Conservation (phyloP, 352 stramenopile species). For the Phytophthora melonis region DNA sequence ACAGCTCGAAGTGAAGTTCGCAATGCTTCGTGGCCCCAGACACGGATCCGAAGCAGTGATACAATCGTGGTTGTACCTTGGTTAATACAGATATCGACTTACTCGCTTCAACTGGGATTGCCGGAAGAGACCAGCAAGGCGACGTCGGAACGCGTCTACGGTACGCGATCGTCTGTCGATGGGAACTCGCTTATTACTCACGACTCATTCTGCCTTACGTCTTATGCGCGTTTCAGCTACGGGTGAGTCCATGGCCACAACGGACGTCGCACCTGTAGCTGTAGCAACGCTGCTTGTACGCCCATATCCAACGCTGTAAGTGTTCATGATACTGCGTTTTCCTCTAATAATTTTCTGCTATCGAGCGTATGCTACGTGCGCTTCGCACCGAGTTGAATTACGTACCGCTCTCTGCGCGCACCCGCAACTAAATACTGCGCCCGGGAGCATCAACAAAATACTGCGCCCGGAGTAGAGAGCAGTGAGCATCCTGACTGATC, state of each 20-base stretch:
- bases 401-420: too few species aligned
- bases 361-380: neutral
- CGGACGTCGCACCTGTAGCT: neutral
- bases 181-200: slow-evolving; percentile 16
- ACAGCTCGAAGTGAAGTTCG: too few species aligned
- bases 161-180: slow-evolving; percentile 18
- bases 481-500: slow-evolving; percentile 19
- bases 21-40: too few species aligned
- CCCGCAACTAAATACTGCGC: neutral
- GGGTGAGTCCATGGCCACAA: neutral
- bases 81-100: too few species aligned
- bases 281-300: neutral
- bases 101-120: neutral
- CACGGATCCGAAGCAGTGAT: neutral
- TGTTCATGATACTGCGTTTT: neutral
- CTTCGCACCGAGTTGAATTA: neutral
- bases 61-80: too few species aligned
- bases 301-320: neutral
- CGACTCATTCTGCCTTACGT: slow-evolving; percentile 18
- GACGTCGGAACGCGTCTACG: neutral
- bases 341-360: neutral
- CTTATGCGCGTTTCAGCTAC: slow-evolving; percentile 10
- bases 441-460: slow-evolving; percentile 3
- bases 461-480: slow-evolving; percentile 4
- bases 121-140: slow-evolving; percentile 3